phyloP scores from a whole-genome alignment of 306 rosid genomes.

The Trichosanthes truncata region DNA sequence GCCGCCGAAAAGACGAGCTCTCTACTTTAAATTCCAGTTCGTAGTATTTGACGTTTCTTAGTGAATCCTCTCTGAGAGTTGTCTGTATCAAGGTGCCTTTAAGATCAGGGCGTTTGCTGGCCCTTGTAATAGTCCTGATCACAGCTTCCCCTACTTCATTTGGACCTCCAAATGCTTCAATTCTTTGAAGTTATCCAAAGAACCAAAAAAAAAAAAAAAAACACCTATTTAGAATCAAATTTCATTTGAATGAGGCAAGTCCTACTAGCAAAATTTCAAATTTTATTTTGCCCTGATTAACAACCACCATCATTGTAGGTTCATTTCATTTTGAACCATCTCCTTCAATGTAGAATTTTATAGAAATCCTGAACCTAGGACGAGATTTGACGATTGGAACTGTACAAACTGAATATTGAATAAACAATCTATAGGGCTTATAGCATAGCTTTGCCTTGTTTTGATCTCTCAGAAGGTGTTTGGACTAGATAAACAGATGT shows the following conservation, averaged over 20 bases:
- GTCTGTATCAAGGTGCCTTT: conserved; percentile 54
- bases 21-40: conserved; percentile 74
- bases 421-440: background rate
- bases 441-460: background rate
- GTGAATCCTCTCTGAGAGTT: conserved; percentile 46
- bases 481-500: background rate
- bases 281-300: background rate
- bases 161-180: conserved; percentile 82
- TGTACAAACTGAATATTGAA: background rate
- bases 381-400: background rate
- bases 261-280: background rate
- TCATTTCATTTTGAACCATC: background rate
- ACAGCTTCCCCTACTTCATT: conserved; percentile 81
- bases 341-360: too few relatives aligned
- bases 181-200: conserved; percentile 20
- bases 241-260: background rate
- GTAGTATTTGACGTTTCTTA: conserved; percentile 39
- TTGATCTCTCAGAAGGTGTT: background rate
- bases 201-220: background rate
- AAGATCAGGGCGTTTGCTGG: conserved; percentile 45
- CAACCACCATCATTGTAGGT: background rate
- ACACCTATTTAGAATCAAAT: background rate
- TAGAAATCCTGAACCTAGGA: background rate
- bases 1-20: conserved; percentile 49
- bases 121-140: conserved; percentile 47